Evolutionary conservation across 1,139 yeast species (phyloP).

Genomic region (Candida labiduridarum): DNA sequence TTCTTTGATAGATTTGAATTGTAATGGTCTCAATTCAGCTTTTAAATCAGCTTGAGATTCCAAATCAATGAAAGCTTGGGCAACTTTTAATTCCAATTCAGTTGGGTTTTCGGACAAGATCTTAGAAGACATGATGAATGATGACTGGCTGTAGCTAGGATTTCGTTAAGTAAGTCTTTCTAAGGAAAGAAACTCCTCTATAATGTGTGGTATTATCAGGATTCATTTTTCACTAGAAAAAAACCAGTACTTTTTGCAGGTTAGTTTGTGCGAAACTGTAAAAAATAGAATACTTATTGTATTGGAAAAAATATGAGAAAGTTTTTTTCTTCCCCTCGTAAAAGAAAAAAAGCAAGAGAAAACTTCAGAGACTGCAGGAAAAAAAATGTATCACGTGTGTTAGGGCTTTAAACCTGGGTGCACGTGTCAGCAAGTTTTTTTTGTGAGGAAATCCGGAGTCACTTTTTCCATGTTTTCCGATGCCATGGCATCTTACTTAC

Average conservation of each 20-base stretch:
- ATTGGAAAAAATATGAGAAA: not conserved
- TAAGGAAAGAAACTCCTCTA: constrained; percentile 6
- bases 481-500: not conserved
- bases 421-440: not conserved
- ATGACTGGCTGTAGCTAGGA: no score
- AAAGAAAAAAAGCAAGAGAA: not conserved
- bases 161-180: not conserved
- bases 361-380: not conserved
- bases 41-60: constrained; percentile 95
- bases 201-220: constrained; percentile 5
- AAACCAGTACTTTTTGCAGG: constrained; percentile 11
- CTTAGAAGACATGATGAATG: constrained; percentile 81
- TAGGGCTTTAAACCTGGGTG: constrained; percentile 2
- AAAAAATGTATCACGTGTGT: not conserved
- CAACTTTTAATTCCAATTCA: constrained; percentile 99
- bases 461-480: not conserved
- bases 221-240: constrained; percentile 7
- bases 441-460: not conserved
- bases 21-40: constrained; percentile 98
- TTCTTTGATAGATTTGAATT: constrained; percentile 98
- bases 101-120: constrained; percentile 90
- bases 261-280: constrained; percentile 10
- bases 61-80: constrained; percentile 97
- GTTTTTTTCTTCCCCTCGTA: not conserved
- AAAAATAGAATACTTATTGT: constrained; percentile 1